These are phyloP conservation scores for Cladosporium sp. DNA, from an alignment of 2,329 filamentous ascomycete species.

Conservation along the genomic window DNA sequence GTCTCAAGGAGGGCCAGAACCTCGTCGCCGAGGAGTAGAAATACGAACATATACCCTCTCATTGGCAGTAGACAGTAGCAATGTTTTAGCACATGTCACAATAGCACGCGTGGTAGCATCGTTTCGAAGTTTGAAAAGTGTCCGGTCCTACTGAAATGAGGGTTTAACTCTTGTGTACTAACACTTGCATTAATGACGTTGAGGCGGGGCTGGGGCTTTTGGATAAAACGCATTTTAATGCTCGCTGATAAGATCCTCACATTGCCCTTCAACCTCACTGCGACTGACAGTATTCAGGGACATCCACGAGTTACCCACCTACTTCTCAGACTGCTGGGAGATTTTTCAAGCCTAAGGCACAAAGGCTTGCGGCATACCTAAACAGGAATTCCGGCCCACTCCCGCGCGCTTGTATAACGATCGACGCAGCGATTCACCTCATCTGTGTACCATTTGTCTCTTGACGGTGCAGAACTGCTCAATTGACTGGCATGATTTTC, in stretches of 20 bases:
- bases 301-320: too few species aligned
- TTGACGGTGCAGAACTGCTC: too few species aligned
- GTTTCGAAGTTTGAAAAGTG: background rate
- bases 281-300: too few species aligned
- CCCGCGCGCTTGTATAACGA: too few species aligned
- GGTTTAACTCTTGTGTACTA: background rate
- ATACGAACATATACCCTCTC: slow-evolving; percentile 14
- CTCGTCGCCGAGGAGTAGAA: slow-evolving; percentile 63
- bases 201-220: background rate
- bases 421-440: too few species aligned
- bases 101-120: background rate
- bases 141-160: background rate
- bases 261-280: background rate
- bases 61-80: slow-evolving; percentile 5
- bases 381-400: too few species aligned
- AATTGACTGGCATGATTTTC: background rate
- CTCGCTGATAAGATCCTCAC: background rate
- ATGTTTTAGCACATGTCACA: slow-evolving; percentile 4
- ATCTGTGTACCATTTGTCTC: too few species aligned
- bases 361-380: too few species aligned
- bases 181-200: background rate
- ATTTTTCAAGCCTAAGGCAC: too few species aligned
- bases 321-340: too few species aligned
- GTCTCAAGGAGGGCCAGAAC: slow-evolving; percentile 75
- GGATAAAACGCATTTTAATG: background rate